A percentile compares a stretch with the other conserved stretches of the same genome.
Conservation (phyloP, 768 basidiomycete genomes). For the Russula ochroleuca region DNA sequence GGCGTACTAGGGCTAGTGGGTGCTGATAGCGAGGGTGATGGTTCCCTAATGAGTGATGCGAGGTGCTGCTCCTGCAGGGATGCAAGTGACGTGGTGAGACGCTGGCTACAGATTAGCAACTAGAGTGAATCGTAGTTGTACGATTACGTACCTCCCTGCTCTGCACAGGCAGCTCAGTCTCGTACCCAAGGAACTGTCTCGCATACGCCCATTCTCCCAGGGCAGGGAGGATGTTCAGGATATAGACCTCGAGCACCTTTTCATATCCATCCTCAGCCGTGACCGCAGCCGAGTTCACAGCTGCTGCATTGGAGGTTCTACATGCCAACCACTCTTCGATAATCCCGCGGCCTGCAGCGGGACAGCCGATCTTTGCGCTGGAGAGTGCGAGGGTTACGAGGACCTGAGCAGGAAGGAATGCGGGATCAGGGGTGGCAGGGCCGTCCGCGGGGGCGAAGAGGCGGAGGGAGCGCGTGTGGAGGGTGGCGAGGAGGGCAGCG, state of each 20-base stretch:
- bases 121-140: constrained; percentile 26
- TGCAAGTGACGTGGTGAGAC: constrained; percentile 13
- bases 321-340: constrained; percentile 77
- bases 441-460: constrained; percentile 57
- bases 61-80: constrained; percentile 20
- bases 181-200: constrained; percentile 68
- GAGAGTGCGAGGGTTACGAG: constrained; percentile 66
- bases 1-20: neutral
- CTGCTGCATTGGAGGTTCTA: constrained; percentile 38
- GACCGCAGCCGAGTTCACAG: constrained; percentile 15
- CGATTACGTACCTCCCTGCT: constrained; percentile 48
- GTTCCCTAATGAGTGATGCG: constrained; percentile 6
- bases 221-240: constrained; percentile 64
- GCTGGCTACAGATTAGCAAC: constrained; percentile 15
- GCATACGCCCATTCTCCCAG: constrained; percentile 79
- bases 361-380: constrained; percentile 60
- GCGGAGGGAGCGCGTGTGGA: constrained; percentile 59
- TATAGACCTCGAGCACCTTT: constrained; percentile 73
- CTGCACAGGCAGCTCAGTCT: constrained; percentile 50
- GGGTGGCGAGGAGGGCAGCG: constrained; percentile 49
- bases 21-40: neutral
- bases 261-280: constrained; percentile 54
- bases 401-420: constrained; percentile 64
- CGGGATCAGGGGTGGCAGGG: constrained; percentile 40
- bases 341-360: constrained; percentile 57